A percentile compares a stretch with the other conserved stretches of the same genome.
phyloP scores from a whole-genome alignment of 2,329 filamentous ascomycete species.

The Chalara sp. region DNA sequence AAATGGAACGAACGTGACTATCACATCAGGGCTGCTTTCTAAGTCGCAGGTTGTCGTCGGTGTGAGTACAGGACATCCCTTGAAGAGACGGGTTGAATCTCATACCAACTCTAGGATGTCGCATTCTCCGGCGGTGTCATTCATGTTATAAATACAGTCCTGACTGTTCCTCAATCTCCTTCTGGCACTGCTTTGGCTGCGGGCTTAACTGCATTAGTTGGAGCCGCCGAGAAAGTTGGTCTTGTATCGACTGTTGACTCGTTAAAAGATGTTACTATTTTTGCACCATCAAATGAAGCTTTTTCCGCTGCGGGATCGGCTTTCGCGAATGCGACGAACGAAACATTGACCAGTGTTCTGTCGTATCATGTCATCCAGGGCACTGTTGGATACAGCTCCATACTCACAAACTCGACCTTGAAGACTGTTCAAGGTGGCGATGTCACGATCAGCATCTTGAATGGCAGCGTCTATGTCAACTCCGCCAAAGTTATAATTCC shows the following conservation, averaged over 20 bases:
- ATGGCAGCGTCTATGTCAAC: conserved; percentile 40
- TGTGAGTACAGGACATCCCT: no score
- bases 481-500: conserved; percentile 42
- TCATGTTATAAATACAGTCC: conserved; percentile 43
- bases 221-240: neutral
- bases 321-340: conserved; percentile 11
- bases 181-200: conserved; percentile 10
- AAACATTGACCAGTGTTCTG: conserved; percentile 46
- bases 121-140: conserved; percentile 49
- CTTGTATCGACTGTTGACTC: conserved; percentile 6
- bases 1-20: no score
- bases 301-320: conserved; percentile 9
- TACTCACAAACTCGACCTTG: conserved; percentile 30
- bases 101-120: conserved; percentile 34
- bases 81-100: conserved; percentile 12
- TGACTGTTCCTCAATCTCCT: conserved; percentile 34
- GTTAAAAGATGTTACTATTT: conserved; percentile 14
- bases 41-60: no score
- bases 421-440: conserved; percentile 40
- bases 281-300: conserved; percentile 16
- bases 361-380: conserved; percentile 57
- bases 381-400: conserved; percentile 45
- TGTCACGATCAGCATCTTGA: conserved; percentile 36
- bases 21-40: no score
- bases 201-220: conserved; percentile 8